phyloP scores from a whole-genome alignment of 2,329 filamentous ascomycete species.

The Fusarium camptoceras region DNA sequence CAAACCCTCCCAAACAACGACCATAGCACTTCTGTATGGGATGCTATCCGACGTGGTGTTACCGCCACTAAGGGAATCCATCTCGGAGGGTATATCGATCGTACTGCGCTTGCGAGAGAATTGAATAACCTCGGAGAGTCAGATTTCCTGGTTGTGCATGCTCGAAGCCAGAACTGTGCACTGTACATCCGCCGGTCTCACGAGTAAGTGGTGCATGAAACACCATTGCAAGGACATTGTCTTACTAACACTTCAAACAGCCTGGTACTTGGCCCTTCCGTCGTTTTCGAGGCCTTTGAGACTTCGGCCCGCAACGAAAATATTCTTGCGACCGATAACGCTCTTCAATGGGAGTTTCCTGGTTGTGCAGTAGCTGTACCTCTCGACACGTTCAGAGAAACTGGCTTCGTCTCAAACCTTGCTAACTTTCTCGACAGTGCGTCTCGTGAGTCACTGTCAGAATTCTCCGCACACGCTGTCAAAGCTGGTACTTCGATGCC shows the following conservation, averaged over 20 bases:
- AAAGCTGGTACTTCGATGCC: constrained; percentile 64
- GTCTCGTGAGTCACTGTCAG: constrained; percentile 63
- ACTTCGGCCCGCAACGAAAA: constrained; percentile 64
- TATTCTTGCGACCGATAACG: constrained; percentile 63
- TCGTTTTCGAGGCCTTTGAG: constrained; percentile 69
- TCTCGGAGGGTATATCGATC: constrained; percentile 31
- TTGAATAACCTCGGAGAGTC: constrained; percentile 24
- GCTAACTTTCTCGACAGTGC: constrained; percentile 67
- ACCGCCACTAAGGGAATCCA: constrained; percentile 37
- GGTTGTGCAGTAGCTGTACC: constrained; percentile 63
- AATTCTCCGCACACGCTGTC: constrained; percentile 62
- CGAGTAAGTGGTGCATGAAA: constrained; percentile 40
- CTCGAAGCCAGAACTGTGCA: constrained; percentile 49
- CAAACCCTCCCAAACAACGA: constrained; percentile 30
- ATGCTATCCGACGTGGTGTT: constrained; percentile 33
- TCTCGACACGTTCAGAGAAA: constrained; percentile 39
- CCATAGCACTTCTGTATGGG: constrained; percentile 24
- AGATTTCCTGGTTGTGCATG: constrained; percentile 38
- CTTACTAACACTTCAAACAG: constrained; percentile 30
- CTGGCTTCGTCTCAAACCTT: constrained; percentile 51
- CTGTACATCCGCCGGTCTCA: constrained; percentile 45
- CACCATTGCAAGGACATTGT: neutral
- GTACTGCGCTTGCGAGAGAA: constrained; percentile 30
- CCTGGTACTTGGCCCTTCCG: constrained; percentile 39
- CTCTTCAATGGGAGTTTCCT: constrained; percentile 71